phyloP scores from a whole-genome alignment of 306 rosid species.

The Pyrus betulifolia region DNA sequence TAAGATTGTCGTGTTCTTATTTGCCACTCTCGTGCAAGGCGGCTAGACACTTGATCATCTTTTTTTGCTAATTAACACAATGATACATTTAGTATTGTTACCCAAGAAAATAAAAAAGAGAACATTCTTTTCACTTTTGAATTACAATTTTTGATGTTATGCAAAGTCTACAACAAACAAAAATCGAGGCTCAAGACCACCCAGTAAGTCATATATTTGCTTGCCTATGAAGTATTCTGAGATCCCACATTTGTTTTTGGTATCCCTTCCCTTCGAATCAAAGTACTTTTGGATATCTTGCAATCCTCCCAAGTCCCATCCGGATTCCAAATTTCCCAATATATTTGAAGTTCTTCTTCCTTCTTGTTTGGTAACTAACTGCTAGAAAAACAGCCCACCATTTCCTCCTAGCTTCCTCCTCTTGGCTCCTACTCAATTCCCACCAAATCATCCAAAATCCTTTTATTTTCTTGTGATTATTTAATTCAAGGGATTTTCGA shows the following conservation, averaged over 20 bases:
- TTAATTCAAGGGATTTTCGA: too few species aligned
- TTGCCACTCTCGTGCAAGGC: too few species aligned
- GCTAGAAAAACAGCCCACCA: neutral
- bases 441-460: neutral
- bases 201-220: neutral
- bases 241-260: neutral
- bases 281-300: constrained; percentile 12
- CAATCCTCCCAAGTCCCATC: neutral
- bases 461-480: neutral
- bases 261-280: constrained; percentile 18
- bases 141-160: too few species aligned
- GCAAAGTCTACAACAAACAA: too few species aligned
- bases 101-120: too few species aligned
- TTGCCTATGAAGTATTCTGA: constrained; percentile 6
- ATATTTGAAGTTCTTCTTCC: neutral
- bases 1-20: too few species aligned
- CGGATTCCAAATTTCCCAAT: too few species aligned
- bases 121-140: too few species aligned
- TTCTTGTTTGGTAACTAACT: neutral
- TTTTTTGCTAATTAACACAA: too few species aligned
- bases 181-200: neutral
- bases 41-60: too few species aligned
- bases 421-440: neutral
- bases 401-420: constrained; percentile 2
- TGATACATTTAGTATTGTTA: too few species aligned